Evolutionary conservation across 2,329 filamentous ascomycete genomes (phyloP).

Genomic region (Huntiella moniliformis): DNA sequence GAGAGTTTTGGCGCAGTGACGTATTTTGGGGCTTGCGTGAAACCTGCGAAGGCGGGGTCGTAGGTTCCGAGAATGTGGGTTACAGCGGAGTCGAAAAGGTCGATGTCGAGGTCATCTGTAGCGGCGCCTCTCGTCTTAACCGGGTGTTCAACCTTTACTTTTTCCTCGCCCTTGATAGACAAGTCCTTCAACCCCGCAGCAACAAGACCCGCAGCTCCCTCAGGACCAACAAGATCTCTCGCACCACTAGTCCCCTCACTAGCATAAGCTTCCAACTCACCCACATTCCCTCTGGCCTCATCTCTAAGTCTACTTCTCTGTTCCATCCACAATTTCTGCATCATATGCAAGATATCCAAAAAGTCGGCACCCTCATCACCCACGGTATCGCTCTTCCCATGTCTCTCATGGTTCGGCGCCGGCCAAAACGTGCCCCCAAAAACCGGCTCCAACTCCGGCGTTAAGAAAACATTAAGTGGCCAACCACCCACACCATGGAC

Average conservation of each 20-base stretch:
- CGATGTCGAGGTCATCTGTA: slow-evolving; percentile 63
- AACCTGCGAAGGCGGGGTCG: slow-evolving; percentile 62
- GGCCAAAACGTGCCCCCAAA: slow-evolving; percentile 97
- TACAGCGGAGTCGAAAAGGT: slow-evolving; percentile 79
- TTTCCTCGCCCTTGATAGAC: background rate
- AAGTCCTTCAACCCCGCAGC: background rate
- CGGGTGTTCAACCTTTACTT: background rate
- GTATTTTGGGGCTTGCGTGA: slow-evolving; percentile 70
- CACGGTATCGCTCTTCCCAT: slow-evolving; percentile 16
- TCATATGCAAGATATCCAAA: slow-evolving; percentile 62
- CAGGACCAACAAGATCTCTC: slow-evolving; percentile 1
- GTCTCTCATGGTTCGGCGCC: slow-evolving; percentile 36
- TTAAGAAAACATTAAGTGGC: slow-evolving; percentile 94
- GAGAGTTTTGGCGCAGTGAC: slow-evolving; percentile 69
- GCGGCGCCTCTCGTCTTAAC: slow-evolving; percentile 13
- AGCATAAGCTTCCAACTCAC: slow-evolving; percentile 69
- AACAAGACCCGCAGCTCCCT: background rate
- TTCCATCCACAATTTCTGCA: slow-evolving; percentile 57
- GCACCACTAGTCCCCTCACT: slow-evolving; percentile 43
- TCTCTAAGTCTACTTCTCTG: slow-evolving; percentile 68
- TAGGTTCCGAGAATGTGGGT: slow-evolving; percentile 64
- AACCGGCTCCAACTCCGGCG: slow-evolving; percentile 77
- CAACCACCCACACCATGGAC: slow-evolving; percentile 80
- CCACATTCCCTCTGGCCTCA: slow-evolving; percentile 65
- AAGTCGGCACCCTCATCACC: slow-evolving; percentile 48